Base-by-base conservation (phyloP, 176 grass and related monocot genomes). In the Hsuehochloa calcarea region DNA sequence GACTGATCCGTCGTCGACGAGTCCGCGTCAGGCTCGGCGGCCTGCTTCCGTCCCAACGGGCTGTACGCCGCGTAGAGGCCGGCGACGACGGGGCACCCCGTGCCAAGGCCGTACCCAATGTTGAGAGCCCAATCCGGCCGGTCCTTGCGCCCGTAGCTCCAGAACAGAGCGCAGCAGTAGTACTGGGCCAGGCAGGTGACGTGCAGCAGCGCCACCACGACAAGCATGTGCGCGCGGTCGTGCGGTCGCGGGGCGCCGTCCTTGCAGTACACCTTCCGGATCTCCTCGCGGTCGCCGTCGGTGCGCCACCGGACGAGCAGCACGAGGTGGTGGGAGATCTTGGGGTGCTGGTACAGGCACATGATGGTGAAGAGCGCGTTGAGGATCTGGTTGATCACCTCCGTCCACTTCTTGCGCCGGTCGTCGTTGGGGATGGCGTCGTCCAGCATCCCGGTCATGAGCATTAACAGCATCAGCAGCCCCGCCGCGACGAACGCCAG, bases 301-400 rank as follows among this genome's bases (percentile, higher is more conserved):
- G 72, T 38, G 34, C 78, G 80, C 96, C 96, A 99, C 69, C 90
- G 90, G 82, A 92, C 81, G 62, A 96, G 74, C 23, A 96, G 86
- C 26, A 94, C 78, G 5, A 99, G 77, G 58, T 99, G 96, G 86
- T 99, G 92, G 77, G 90, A 92, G 72, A 99, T 74, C 62, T 74
- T 94, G 60, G 96, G 96, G 63, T 99, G 91, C 68, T 96, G 89
- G 81, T 96, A 99, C n/a, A 99, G 63, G 83, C 93, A 99, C 91
- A 99, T 92, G 88, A 96, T 89, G 69, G 96, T 99, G 86, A 99
- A 96, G 84, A 99, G 90, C 76, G 93, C 96, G 75, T 99, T 99
- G 26, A 99, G 86, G 65, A 99, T 94, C 84, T 99, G 96, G 80
- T 99, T 96, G 81, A 82, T 75, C 79, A 91, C 82, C 84, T 99